A percentile compares a stretch with the other conserved stretches of the same genome.
These are phyloP conservation scores for Pyrrhoderma lamaoense DNA, from an alignment of 1,284 basidiomycete species.

Conservation along the genomic window DNA sequence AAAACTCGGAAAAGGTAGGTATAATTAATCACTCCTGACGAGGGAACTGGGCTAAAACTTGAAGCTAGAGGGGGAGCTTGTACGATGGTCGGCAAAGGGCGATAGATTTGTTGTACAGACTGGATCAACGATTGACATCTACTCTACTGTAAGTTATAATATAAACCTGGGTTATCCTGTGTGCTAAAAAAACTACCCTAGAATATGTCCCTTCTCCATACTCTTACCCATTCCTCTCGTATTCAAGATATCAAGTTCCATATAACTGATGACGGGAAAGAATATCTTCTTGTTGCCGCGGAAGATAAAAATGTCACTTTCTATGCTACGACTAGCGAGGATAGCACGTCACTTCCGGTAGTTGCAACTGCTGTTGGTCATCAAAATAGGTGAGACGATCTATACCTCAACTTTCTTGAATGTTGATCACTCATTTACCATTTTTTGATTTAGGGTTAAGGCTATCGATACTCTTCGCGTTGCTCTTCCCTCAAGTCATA, in stretches of 20 bases:
- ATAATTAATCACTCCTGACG: background rate
- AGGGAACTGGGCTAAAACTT: constrained; percentile 8
- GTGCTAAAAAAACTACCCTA: constrained; percentile 25
- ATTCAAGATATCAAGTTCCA: constrained; percentile 76
- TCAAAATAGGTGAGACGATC: constrained; percentile 53
- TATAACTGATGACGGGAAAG: constrained; percentile 33
- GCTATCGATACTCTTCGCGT: constrained; percentile 57
- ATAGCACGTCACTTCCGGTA: constrained; percentile 37
- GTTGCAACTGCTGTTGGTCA: constrained; percentile 67
- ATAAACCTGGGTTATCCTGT: constrained; percentile 1
- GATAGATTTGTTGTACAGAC: constrained; percentile 72
- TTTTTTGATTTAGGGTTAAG: constrained; percentile 43
- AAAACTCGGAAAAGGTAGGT: constrained; percentile 75
- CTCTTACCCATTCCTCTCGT: constrained; percentile 67
- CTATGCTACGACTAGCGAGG: constrained; percentile 48
- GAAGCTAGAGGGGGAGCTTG: constrained; percentile 73
- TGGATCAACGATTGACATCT: constrained; percentile 74
- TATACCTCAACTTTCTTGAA: background rate
- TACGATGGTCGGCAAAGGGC: constrained; percentile 76
- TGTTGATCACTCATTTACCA: background rate
- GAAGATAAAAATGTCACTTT: constrained; percentile 82
- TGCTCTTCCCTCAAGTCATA: constrained; percentile 34
- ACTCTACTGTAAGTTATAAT: constrained; percentile 55
- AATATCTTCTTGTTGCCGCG: constrained; percentile 72
- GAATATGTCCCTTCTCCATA: constrained; percentile 67